phyloP scores from a whole-genome alignment of 2,329 filamentous ascomycete species.

The Blumeriella jaapii region DNA sequence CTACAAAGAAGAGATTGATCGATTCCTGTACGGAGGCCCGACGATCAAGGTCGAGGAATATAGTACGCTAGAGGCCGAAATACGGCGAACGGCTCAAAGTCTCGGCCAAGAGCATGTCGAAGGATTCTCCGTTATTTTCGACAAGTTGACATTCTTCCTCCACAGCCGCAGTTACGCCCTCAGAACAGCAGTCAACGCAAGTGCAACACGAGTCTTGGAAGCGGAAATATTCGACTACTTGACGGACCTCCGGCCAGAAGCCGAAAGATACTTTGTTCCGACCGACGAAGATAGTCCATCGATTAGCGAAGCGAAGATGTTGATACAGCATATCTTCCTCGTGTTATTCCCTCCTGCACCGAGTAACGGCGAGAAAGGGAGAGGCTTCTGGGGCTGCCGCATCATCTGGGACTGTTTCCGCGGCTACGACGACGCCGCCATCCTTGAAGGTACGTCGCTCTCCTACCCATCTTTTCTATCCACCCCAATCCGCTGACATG shows the following conservation, averaged over 20 bases:
- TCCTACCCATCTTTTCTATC: neutral
- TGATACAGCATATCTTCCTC: neutral
- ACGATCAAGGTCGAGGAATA: neutral
- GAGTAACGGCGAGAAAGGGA: constrained; percentile 46
- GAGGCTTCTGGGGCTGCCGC: constrained; percentile 67
- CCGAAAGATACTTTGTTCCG: neutral
- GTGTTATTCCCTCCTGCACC: neutral
- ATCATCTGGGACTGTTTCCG: constrained; percentile 74
- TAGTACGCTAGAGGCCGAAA: neutral
- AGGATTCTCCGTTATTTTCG: constrained; percentile 40
- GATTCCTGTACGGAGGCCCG: neutral
- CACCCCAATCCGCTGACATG: no score
- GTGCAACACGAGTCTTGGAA: neutral
- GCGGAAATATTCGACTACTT: neutral
- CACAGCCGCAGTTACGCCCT: neutral
- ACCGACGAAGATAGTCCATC: neutral
- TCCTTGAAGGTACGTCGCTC: constrained; percentile 45
- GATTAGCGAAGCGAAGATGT: neutral
- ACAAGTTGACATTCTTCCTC: constrained; percentile 24
- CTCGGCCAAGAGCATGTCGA: neutral
- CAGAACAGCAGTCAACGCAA: neutral
- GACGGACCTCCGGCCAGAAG: neutral
- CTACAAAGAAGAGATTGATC: constrained; percentile 60
- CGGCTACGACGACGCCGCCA: constrained; percentile 43
- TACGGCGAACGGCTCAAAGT: neutral